Percentiles rank a stretch among this genome's conserved stretches.
Evolutionary conservation across 2,329 filamentous ascomycete species (phyloP).

Genomic region (Byssoonygena ceratinophila): DNA sequence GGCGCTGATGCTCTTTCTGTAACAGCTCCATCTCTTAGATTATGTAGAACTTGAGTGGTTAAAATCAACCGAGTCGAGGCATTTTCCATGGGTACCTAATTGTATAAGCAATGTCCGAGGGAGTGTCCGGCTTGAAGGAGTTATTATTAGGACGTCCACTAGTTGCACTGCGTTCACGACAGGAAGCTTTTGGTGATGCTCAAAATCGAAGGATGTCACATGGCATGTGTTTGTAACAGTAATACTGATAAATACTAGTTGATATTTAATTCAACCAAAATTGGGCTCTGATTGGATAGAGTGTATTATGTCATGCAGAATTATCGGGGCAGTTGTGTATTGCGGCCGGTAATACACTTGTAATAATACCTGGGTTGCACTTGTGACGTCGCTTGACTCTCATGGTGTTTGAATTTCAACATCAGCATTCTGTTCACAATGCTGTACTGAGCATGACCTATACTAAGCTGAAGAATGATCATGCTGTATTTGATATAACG

Average conservation of each 20-base stretch:
- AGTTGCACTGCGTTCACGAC: not conserved
- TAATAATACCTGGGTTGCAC: not conserved
- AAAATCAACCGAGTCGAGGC: slow-evolving; percentile 21
- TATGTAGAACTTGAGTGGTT: slow-evolving; percentile 11
- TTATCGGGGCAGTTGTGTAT: not conserved
- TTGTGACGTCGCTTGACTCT: slow-evolving; percentile 3
- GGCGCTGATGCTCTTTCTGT: slow-evolving; percentile 62
- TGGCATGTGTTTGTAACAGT: not conserved
- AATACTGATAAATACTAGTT: not conserved
- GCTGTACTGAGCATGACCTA: not conserved
- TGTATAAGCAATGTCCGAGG: not conserved
- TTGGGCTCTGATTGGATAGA: not conserved
- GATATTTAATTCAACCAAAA: too few relatives aligned
- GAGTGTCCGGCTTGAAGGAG: not conserved
- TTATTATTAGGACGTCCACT: not conserved
- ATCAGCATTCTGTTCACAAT: not conserved
- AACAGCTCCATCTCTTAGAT: slow-evolving; percentile 49
- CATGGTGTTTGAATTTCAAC: not conserved
- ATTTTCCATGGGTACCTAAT: slow-evolving; percentile 18
- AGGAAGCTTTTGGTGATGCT: not conserved
- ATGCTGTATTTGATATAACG: not conserved
- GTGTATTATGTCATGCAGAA: too few relatives aligned
- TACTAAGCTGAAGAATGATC: not conserved
- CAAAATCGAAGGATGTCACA: not conserved
- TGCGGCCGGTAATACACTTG: not conserved